Evolutionary conservation across 306 rosid genomes (phyloP).

Genomic region (Dryas drummondii): DNA sequence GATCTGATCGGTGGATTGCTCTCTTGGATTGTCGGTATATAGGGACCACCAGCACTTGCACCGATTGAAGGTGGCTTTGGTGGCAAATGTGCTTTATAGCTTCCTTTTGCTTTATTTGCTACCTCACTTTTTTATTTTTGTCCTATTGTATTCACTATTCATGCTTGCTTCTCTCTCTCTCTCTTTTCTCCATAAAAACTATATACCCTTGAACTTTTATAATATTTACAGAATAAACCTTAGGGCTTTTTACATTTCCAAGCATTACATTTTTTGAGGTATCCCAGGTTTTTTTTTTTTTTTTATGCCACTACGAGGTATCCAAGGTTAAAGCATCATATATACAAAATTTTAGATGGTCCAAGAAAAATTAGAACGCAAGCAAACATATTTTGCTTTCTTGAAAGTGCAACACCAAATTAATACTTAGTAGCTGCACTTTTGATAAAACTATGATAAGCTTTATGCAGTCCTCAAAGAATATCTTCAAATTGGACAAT

Average conservation of each 20-base stretch:
- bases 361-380: background rate
- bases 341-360: background rate
- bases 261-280: constrained; percentile 11
- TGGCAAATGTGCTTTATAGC: constrained; percentile 7
- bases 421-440: background rate
- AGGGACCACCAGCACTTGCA: background rate
- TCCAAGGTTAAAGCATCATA: background rate
- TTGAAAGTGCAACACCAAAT: background rate
- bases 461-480: background rate
- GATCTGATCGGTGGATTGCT: background rate
- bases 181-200: no score
- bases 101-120: background rate
- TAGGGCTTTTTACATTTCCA: constrained; percentile 14
- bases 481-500: background rate
- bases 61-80: background rate
- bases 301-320: background rate
- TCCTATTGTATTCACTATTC: constrained; percentile 4
- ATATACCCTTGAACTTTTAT: no score
- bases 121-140: background rate
- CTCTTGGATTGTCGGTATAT: background rate
- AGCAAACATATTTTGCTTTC: no score
- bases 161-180: background rate
- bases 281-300: background rate
- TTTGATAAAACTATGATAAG: background rate
- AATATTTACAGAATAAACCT: background rate